These are phyloP conservation scores for Epichloe coenophiala DNA, from an alignment of 2,329 filamentous ascomycete species.

Conservation along the genomic window DNA sequence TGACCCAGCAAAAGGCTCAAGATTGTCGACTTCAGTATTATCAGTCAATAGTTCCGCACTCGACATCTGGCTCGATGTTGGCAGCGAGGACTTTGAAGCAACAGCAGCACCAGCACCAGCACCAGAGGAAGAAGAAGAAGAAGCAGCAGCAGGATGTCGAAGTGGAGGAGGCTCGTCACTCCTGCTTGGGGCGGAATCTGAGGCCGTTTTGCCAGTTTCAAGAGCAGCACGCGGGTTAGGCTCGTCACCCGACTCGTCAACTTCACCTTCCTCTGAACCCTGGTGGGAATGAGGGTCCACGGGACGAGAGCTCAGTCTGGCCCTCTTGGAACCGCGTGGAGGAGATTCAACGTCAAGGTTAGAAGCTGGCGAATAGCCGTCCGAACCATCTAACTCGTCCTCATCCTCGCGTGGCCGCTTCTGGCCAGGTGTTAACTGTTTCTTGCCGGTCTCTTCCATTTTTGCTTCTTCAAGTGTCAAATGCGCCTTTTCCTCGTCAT, in stretches of 20 bases:
- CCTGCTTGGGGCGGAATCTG: neutral
- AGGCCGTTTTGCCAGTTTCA: slow-evolving; percentile 3
- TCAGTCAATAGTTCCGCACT: neutral
- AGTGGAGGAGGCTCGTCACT: neutral
- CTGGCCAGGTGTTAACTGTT: neutral
- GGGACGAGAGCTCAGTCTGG: slow-evolving; percentile 6
- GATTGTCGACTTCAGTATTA: neutral
- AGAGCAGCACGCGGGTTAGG: slow-evolving; percentile 5
- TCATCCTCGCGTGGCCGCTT: slow-evolving; percentile 1
- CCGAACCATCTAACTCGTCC: slow-evolving; percentile 2
- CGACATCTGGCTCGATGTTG: neutral
- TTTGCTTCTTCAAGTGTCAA: neutral
- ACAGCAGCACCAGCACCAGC: neutral
- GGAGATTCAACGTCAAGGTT: neutral
- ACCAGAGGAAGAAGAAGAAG: neutral
- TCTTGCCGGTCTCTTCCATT: neutral
- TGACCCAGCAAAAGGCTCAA: slow-evolving; percentile 3
- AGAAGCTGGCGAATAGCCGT: slow-evolving; percentile 1
- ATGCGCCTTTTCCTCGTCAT: neutral
- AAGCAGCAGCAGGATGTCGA: neutral
- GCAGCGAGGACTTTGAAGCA: neutral
- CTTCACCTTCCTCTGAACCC: slow-evolving; percentile 21
- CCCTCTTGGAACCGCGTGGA: slow-evolving; percentile 9
- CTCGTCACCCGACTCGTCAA: slow-evolving; percentile 13
- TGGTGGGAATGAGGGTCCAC: slow-evolving; percentile 1